Evolutionary conservation across 1,284 basidiomycete genomes (phyloP), one percentile per base, ranked within the genome.

Genomic region (Malassezia globosa): DNA sequence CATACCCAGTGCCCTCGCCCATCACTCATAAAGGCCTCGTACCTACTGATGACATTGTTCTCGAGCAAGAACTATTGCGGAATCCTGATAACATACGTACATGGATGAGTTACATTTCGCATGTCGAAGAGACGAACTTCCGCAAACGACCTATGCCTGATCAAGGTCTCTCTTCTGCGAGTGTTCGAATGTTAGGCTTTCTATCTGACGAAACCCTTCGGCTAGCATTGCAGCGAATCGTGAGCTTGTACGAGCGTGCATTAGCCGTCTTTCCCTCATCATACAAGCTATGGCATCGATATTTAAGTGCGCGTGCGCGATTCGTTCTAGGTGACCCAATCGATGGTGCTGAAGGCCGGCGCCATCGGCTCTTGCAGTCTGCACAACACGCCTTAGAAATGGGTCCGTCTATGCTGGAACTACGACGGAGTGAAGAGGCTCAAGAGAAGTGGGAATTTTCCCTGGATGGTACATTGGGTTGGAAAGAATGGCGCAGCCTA

Each of bases 251-350:
- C 70, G 94, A 99, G 73, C 78, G 87, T 26, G 89, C 90, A 0
- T 77, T 99, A 13, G 79, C 76, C 5, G 80, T 90, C 54, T 95
- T 95, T 64, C 85, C 92, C 0, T 80, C 79, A 14, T 87, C 83
- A 11, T 97, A 86, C 79, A 88, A 90, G 69, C 75, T 97, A 39
- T 97, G 94, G 94, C 87, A 87, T 65, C 80, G 84, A 0, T 99
- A 97, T 72, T 77, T 96, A 37, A 78, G 79, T 41, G 81, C 83
- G 70, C 80, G 94, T 21, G 84, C 86, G 76, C 78, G 79, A 2
- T 95, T 83, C 72, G 85, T 97, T 2, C 76, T 94, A 3, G 94
- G 92, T 0, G 64, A 66, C 34, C 64, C 84, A 78, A 56, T 76
- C 74, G 11, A 72, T n/a, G 64, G 63, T 8, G 42, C 54, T 16